These are phyloP conservation scores for Curvularia lunata DNA, from an alignment of 2,329 filamentous ascomycete genomes.

Conservation along the genomic window DNA sequence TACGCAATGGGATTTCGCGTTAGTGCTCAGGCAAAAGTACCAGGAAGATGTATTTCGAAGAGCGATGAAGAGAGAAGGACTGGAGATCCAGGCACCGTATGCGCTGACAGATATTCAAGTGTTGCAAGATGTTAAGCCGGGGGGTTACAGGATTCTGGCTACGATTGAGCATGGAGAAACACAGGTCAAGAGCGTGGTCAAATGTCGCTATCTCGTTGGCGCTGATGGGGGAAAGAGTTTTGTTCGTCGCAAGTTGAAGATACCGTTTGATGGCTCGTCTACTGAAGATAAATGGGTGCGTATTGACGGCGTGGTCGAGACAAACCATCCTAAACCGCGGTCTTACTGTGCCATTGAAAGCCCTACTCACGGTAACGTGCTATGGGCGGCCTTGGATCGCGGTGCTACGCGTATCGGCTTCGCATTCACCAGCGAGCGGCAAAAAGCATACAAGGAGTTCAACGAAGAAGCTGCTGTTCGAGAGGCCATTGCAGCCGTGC, in stretches of 20 bases:
- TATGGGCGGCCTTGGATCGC: slow-evolving; percentile 62
- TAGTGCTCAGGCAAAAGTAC: slow-evolving; percentile 64
- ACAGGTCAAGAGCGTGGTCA: slow-evolving; percentile 35
- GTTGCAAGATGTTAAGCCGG: slow-evolving; percentile 39
- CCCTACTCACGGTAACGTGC: slow-evolving; percentile 60
- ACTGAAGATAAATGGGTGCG: slow-evolving; percentile 62
- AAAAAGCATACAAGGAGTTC: slow-evolving; percentile 46
- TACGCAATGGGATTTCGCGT: slow-evolving; percentile 59
- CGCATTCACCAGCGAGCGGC: slow-evolving; percentile 55
- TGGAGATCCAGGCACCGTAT: slow-evolving; percentile 45
- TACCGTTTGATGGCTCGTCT: slow-evolving; percentile 59
- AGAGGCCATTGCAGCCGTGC: slow-evolving; percentile 50
- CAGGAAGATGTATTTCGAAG: slow-evolving; percentile 60
- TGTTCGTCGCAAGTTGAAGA: slow-evolving; percentile 55
- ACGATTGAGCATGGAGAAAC: slow-evolving; percentile 40
- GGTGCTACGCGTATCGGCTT: slow-evolving; percentile 62
- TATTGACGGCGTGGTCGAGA: slow-evolving; percentile 59
- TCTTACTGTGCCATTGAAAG: slow-evolving; percentile 59
- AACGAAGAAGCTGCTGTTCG: slow-evolving; percentile 47
- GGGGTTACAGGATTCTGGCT: slow-evolving; percentile 36
- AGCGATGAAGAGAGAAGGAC: slow-evolving; percentile 48
- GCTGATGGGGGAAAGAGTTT: slow-evolving; percentile 60
- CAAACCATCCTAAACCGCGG: slow-evolving; percentile 57
- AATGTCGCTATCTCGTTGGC: slow-evolving; percentile 59
- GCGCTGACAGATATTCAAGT: slow-evolving; percentile 50